phyloP scores from a whole-genome alignment of 257 asterid species.

The Handroanthus guayacan region DNA sequence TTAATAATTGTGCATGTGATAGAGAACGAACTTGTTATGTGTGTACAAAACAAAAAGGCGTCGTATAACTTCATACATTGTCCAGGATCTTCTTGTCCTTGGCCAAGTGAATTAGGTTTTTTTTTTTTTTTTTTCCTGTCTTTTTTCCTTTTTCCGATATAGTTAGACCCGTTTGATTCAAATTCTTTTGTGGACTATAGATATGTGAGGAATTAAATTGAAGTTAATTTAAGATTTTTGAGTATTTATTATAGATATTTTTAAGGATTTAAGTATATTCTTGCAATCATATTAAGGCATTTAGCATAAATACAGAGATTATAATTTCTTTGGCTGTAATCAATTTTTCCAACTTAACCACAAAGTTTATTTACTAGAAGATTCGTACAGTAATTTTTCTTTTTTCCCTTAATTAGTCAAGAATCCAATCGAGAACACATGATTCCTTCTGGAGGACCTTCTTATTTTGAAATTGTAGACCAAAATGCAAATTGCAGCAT shows the following conservation, averaged over 20 bases:
- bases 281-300: too few species aligned
- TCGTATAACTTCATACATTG: slow-evolving; percentile 17
- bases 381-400: too few species aligned
- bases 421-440: background rate
- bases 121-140: background rate
- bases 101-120: background rate
- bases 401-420: background rate
- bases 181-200: too few species aligned
- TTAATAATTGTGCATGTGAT: slow-evolving; percentile 24
- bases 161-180: too few species aligned
- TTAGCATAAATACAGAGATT: too few species aligned
- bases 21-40: background rate
- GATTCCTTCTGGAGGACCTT: background rate
- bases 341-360: background rate
- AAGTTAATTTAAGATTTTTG: too few species aligned
- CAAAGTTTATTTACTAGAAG: background rate
- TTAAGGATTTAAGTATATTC: too few species aligned
- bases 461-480: too few species aligned
- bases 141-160: background rate
- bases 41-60: slow-evolving; percentile 26
- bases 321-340: background rate
- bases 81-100: slow-evolving; percentile 14
- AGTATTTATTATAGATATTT: too few species aligned
- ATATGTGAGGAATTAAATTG: too few species aligned
- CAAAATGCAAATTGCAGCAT: too few species aligned